phyloP scores from a whole-genome alignment of 345 rosid species.

The Syzygium oleosum region DNA sequence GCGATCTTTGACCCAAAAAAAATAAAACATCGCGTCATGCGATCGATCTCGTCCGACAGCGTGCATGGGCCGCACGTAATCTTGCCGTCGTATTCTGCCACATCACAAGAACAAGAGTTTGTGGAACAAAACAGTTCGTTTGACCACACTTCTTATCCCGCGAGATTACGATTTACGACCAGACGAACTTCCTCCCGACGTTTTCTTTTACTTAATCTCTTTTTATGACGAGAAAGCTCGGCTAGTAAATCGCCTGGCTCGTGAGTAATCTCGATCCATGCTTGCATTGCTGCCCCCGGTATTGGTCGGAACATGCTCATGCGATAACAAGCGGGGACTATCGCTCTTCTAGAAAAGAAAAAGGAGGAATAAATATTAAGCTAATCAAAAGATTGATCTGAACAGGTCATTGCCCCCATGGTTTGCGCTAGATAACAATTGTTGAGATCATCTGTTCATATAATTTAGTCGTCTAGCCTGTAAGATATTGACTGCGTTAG shows the following conservation, averaged over 20 bases:
- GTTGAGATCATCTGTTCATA: neutral
- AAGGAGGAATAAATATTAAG: too few species aligned
- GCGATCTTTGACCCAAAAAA: neutral
- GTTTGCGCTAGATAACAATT: neutral
- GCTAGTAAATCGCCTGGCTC: neutral
- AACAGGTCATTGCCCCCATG: neutral
- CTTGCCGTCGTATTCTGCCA: neutral
- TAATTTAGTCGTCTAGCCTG: neutral
- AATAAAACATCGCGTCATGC: neutral
- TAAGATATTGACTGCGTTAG: neutral
- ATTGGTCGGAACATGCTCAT: too few species aligned
- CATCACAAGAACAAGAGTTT: neutral
- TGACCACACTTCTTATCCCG: neutral
- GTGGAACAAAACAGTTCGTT: neutral
- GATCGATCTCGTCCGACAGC: neutral
- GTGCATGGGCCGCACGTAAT: neutral
- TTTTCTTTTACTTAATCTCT: neutral
- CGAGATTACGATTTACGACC: neutral
- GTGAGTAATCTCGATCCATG: neutral
- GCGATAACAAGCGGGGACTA: too few species aligned
- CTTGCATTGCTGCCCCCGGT: neutral
- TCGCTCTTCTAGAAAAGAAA: neutral
- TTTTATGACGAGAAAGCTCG: neutral
- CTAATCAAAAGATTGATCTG: neutral
- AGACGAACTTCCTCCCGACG: neutral